phyloP scores from a whole-genome alignment of 805 yeast genomes.

The Wickerhamia fluorescens region DNA sequence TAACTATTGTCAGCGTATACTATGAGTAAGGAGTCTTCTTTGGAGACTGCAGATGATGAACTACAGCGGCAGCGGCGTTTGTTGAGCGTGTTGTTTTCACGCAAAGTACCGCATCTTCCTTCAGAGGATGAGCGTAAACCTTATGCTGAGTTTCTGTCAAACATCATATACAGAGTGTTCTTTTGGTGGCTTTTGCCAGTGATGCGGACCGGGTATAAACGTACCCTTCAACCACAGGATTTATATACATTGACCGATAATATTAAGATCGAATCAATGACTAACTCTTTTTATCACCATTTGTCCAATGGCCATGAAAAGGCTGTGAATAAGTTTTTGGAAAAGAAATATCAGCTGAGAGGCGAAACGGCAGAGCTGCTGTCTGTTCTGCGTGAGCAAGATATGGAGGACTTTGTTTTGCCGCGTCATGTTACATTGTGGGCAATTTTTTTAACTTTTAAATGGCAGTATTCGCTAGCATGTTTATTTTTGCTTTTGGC shows the following conservation, averaged over 20 bases:
- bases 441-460: slow-evolving; percentile 23
- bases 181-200: slow-evolving; percentile 68
- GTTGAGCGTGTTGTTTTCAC: slow-evolving; percentile 26
- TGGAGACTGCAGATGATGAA: background rate
- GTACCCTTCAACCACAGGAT: slow-evolving; percentile 64
- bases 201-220: slow-evolving; percentile 59
- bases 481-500: slow-evolving; percentile 18
- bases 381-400: slow-evolving; percentile 14
- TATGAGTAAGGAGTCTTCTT: too few species aligned
- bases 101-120: slow-evolving; percentile 45
- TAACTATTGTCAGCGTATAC: too few species aligned
- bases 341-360: slow-evolving; percentile 20
- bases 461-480: slow-evolving; percentile 19
- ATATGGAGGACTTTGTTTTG: slow-evolving; percentile 24
- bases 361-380: slow-evolving; percentile 14
- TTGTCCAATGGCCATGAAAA: slow-evolving; percentile 7
- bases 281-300: slow-evolving; percentile 16
- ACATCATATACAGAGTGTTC: slow-evolving; percentile 35
- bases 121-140: slow-evolving; percentile 39
- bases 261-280: slow-evolving; percentile 26
- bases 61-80: slow-evolving; percentile 25
- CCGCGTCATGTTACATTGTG: slow-evolving; percentile 13
- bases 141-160: slow-evolving; percentile 38
- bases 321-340: slow-evolving; percentile 13
- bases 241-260: slow-evolving; percentile 35